Conservation (phyloP, 108 stramenopile genomes). For the Skeletonema tropicum region DNA sequence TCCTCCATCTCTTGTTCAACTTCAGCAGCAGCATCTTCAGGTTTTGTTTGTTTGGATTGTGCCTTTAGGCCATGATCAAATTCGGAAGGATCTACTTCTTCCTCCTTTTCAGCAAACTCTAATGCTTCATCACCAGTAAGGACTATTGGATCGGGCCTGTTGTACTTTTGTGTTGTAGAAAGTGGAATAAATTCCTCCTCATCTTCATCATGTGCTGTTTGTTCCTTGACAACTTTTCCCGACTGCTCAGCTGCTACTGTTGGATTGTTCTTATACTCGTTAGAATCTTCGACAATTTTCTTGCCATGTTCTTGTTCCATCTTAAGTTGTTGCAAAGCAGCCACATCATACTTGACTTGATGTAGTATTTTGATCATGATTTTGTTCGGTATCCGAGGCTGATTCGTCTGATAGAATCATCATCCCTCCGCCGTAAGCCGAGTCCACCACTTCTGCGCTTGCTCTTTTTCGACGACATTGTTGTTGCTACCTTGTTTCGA, state of each 20-base stretch:
- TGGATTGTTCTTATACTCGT: not conserved
- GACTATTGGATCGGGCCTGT: conserved; percentile 18
- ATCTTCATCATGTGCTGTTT: not conserved
- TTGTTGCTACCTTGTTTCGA: conserved; percentile 2
- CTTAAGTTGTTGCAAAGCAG: conserved; percentile 60
- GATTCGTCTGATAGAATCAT: conserved; percentile 21
- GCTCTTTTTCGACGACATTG: conserved; percentile 10
- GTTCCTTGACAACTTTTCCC: not conserved
- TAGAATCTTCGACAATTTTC: not conserved
- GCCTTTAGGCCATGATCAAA: conserved; percentile 31
- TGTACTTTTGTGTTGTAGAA: conserved; percentile 1
- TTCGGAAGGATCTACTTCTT: conserved; percentile 24
- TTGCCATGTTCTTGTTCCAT: conserved; percentile 52
- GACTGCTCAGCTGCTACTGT: too few species aligned
- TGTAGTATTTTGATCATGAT: not conserved
- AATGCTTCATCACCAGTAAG: conserved; percentile 51
- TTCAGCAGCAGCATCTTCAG: conserved; percentile 3
- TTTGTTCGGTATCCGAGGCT: conserved; percentile 15
- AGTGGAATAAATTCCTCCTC: conserved; percentile 45
- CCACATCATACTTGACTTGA: conserved; percentile 54
- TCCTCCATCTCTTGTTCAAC: conserved; percentile 16
- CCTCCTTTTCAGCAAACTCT: conserved; percentile 38
- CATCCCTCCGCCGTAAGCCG: conserved; percentile 28
- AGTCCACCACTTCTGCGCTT: conserved; percentile 34
- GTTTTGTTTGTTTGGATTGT: not conserved